Base-by-base conservation (phyloP, 169 alveolate genomes). In the Eimeria tenella region DNA sequence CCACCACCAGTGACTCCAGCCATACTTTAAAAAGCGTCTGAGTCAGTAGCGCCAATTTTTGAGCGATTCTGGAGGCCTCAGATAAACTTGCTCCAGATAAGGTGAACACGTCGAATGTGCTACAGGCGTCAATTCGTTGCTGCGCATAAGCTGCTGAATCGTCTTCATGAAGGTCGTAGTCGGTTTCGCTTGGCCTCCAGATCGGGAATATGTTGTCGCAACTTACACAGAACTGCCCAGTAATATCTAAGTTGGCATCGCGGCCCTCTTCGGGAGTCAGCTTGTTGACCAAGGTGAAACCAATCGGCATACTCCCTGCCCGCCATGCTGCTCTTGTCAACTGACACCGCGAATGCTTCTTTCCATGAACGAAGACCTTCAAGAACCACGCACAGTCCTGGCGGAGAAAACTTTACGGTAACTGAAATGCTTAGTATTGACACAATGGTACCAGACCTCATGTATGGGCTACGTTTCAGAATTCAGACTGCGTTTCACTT, bases 241-340 rank as follows among this genome's bases (percentile, higher is more conserved):
- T 93, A 23, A 93, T 60, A 82, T 93, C 95, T 25, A 88, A 77
- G 31, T 88, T 88, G 50, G 73, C 88, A 9, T 70, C 68, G 10
- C 93, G 87, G 7, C 93, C 93, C 68, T 71, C 77, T 31, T 83
- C 86, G 25, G 95, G 95, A 6, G 95, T 82, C 89, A 93, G 58
- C 89, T 70, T 74, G 87, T 93, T 93, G 77, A 93, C 89, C 71
- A 93, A 79, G 19, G 95, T 83, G 88, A 83, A 93, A 31, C 95
- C 95, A 8, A 75, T 31, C 49, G 95, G 95, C 68, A 83, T 81
- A 8, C 81, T 84, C 23, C 79, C 68, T 21, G 95, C 95, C 9
- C 93, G 86, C 95, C 95, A 93, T 31, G 91, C 88, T 5, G 86
- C 95, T 42, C 95, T 25, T 52, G 95, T 93, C 93, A 93, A 74